Evolutionary conservation across 441 rosid genomes (phyloP).

Genomic region (Arabidopsis hybrid): DNA sequence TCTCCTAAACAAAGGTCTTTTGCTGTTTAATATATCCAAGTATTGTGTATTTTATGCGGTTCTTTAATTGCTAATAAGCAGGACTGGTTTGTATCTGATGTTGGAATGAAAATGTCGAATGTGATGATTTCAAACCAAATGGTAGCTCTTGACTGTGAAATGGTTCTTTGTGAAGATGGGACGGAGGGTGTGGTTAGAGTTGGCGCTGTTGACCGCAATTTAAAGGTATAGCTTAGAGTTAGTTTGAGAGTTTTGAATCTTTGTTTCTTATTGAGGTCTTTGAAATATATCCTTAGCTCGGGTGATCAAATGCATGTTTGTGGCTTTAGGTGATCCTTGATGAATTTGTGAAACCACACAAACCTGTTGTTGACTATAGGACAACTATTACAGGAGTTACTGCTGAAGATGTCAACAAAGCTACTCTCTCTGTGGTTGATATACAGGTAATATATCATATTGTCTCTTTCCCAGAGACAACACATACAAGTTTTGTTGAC

Average conservation of each 20-base stretch:
- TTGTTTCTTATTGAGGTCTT: not conserved
- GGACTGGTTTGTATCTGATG: conserved; percentile 75
- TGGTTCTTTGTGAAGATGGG: conserved; percentile 95
- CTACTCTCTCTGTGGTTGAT: conserved; percentile 59
- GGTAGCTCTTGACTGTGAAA: conserved; percentile 90
- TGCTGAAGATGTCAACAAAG: conserved; percentile 59
- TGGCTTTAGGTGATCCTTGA: conserved; percentile 67
- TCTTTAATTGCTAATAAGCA: conserved; percentile 36
- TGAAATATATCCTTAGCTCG: not conserved
- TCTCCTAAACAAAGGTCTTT: not conserved
- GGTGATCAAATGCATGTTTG: conserved; percentile 6
- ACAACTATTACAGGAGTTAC: conserved; percentile 78
- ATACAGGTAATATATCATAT: conserved; percentile 60
- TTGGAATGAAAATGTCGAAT: conserved; percentile 47
- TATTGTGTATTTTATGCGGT: not conserved
- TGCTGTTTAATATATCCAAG: not conserved
- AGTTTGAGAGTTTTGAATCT: not conserved
- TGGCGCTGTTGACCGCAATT: conserved; percentile 70
- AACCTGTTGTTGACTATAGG: conserved; percentile 69
- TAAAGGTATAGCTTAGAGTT: conserved; percentile 55
- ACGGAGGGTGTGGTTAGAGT: conserved; percentile 82
- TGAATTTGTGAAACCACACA: conserved; percentile 69
- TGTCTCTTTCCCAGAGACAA: not conserved
- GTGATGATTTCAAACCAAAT: conserved; percentile 48
- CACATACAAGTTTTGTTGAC: not conserved